Evolutionary conservation across 2,329 filamentous ascomycete species (phyloP).

Genomic region (Fusarium papillatum): DNA sequence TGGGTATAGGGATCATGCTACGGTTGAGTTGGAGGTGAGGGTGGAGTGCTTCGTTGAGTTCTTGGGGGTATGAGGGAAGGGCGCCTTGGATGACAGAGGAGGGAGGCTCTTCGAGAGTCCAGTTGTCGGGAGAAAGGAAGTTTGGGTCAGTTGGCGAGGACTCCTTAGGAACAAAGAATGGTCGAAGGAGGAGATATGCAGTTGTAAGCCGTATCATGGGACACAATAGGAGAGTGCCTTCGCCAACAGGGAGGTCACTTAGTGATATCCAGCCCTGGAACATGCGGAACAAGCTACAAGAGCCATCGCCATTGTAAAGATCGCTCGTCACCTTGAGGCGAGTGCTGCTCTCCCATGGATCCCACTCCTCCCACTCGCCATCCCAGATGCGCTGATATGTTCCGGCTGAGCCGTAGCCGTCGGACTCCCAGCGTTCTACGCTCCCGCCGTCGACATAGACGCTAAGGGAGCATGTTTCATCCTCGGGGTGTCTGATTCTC

Average conservation of each 20-base stretch:
- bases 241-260: slow-evolving; percentile 71
- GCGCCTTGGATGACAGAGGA: slow-evolving; percentile 76
- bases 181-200: slow-evolving; percentile 81
- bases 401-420: slow-evolving; percentile 68
- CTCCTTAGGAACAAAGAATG: slow-evolving; percentile 73
- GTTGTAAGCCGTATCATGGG: slow-evolving; percentile 79
- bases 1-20: slow-evolving; percentile 78
- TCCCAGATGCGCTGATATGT: slow-evolving; percentile 77
- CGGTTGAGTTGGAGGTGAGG: slow-evolving; percentile 76
- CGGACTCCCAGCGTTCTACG: slow-evolving; percentile 75
- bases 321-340: slow-evolving; percentile 76
- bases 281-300: slow-evolving; percentile 82
- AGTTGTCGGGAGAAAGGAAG: slow-evolving; percentile 63
- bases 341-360: slow-evolving; percentile 79
- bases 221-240: slow-evolving; percentile 80
- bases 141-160: slow-evolving; percentile 52
- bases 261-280: slow-evolving; percentile 84
- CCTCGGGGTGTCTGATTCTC: slow-evolving; percentile 64
- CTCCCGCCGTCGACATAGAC: slow-evolving; percentile 76
- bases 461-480: slow-evolving; percentile 66
- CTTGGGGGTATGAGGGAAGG: slow-evolving; percentile 75
- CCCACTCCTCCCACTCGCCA: slow-evolving; percentile 81
- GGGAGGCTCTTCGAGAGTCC: slow-evolving; percentile 61
- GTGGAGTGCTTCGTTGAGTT: slow-evolving; percentile 74
- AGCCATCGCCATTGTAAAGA: slow-evolving; percentile 79